Evolutionary conservation across 805 yeast genomes (phyloP).

Genomic region (Saccharomycopsis sp.): DNA sequence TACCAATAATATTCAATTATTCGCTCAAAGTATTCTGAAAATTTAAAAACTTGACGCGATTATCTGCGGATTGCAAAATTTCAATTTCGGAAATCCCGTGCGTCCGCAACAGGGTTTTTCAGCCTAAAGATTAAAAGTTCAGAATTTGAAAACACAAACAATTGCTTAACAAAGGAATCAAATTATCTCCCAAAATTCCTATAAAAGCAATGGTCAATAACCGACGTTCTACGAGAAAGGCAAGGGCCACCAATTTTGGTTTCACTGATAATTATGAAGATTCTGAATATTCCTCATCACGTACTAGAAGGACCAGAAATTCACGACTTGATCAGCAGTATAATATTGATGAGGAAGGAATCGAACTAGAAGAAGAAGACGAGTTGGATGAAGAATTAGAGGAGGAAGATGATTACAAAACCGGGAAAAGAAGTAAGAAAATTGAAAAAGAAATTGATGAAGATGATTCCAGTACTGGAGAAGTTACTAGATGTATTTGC

Average conservation of each 20-base stretch:
- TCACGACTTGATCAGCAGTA: background rate
- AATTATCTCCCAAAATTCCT: no score
- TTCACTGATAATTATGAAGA: background rate
- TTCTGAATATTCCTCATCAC: background rate
- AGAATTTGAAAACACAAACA: no score
- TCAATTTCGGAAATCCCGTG: no score
- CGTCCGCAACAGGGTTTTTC: no score
- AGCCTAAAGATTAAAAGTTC: no score
- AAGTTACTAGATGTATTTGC: constrained; percentile 34
- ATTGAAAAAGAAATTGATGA: constrained; percentile 4
- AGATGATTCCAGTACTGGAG: constrained; percentile 16
- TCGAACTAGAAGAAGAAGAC: constrained; percentile 5
- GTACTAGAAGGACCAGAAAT: background rate
- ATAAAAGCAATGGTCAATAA: background rate
- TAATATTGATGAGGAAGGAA: constrained; percentile 4
- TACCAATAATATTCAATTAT: no score
- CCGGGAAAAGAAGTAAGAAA: constrained; percentile 5
- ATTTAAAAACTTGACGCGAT: no score
- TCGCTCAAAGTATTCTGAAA: no score
- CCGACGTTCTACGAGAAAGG: constrained; percentile 6
- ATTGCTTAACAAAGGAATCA: no score
- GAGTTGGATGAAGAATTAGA: background rate
- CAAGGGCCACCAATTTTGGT: background rate
- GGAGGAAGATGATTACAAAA: background rate
- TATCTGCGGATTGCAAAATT: no score